Evolutionary conservation across 192 early-diverging fungal species (phyloP), one percentile per base, ranked within the genome.

Genomic region (Phlyctochytrium arcticum): DNA sequence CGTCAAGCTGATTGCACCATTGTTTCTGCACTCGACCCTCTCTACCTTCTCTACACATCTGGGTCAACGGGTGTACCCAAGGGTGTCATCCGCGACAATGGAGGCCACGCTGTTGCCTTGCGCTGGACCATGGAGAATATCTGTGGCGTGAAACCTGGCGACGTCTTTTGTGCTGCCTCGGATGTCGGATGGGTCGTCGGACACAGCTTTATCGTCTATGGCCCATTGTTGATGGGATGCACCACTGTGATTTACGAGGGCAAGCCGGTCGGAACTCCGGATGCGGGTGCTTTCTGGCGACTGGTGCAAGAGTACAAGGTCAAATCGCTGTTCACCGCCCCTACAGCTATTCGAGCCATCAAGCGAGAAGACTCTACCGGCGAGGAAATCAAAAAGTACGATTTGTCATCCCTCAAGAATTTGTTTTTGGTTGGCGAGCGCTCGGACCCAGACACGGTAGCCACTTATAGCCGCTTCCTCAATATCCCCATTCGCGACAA

Each of bases 101-200:
- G 79, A 1, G 90, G 90, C 5, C 88, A 93, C 67, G 86, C 85
- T 0, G 87, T 92, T 8, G 80, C 83, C 36, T 71, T 90, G 33
- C 72, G 71, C 30, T 92, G 82, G 65, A 83, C 87, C 15, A 86
- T 89, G 79, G 71, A 85, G 48, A 78, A 86, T 65, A 79, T 94
- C 48, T 85, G 90, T 60, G 86, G 88, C 6, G 55, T 90, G 47
- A 69, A 72, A n/a, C 83, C 85, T 6, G 88, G 90, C 4, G 90
- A 93, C 26, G 80, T 83, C 24, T 80, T 93, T 51, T 92, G 92
- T 68, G 80, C 87, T 6, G 86, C 91, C 7, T 87, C 84, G 65
- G 93, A 95, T 68, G 87, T 92, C 61, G 91, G 91, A 36, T 95
- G 92, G 93, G 87, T 88, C 15, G 87, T 92, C 7, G 92, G 93